Evolutionary conservation across 306 rosid species (phyloP).

Genomic region (Morella rubra): DNA sequence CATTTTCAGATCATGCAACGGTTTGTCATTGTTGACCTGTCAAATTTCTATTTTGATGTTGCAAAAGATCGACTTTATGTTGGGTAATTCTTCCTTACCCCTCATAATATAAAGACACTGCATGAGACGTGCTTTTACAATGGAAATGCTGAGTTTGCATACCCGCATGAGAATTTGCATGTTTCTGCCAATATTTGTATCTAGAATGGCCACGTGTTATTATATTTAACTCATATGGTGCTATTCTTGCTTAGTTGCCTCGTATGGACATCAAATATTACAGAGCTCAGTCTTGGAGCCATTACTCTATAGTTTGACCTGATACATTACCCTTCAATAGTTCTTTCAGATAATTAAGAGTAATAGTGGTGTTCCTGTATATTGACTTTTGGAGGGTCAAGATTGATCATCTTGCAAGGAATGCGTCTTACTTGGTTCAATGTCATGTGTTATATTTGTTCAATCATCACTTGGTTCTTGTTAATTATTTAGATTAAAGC

Average conservation of each 20-base stretch:
- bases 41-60: constrained; percentile 90
- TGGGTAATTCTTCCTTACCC: constrained; percentile 49
- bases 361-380: not conserved
- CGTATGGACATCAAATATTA: not conserved
- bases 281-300: not conserved
- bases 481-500: not conserved
- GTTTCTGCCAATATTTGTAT: not conserved
- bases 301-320: not conserved
- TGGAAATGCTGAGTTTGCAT: constrained; percentile 1
- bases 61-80: constrained; percentile 99
- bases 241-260: not conserved
- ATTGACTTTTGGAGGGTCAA: not conserved
- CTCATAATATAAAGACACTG: not conserved
- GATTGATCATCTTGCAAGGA: not conserved
- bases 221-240: not conserved
- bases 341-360: not conserved
- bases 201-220: not conserved
- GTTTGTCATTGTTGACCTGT: constrained; percentile 90
- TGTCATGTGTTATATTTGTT: not conserved
- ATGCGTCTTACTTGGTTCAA: not conserved
- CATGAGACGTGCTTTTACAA: not conserved
- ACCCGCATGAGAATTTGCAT: not conserved
- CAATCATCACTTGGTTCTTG: not conserved
- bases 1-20: constrained; percentile 82
- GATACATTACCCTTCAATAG: not conserved